phyloP scores from a whole-genome alignment of 495 filamentous ascomycete genomes.

The Xylaria bambusicola region DNA sequence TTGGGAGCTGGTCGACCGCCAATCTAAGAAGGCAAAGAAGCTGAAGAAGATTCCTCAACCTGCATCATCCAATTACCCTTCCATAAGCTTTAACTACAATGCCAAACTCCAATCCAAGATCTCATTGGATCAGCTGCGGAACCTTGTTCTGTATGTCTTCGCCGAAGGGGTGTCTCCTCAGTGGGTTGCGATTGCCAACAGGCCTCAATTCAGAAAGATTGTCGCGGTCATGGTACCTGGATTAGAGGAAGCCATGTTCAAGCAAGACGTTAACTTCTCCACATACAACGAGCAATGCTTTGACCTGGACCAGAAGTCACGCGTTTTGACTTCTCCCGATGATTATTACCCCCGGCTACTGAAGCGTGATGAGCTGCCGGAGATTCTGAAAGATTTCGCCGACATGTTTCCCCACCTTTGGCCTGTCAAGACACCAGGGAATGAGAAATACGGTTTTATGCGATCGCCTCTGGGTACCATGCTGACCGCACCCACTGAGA shows the following conservation, averaged over 20 bases:
- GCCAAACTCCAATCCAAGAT: conserved; percentile 71
- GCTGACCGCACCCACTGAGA: conserved; percentile 65
- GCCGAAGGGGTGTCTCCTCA: conserved; percentile 81
- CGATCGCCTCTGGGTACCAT: conserved; percentile 82
- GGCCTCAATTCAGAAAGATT: conserved; percentile 73
- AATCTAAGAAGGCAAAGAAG: conserved; percentile 48
- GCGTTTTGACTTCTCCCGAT: conserved; percentile 51
- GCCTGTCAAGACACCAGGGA: conserved; percentile 84
- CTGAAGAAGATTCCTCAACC: conserved; percentile 58
- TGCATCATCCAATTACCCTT: conserved; percentile 67
- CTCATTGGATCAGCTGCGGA: conserved; percentile 76
- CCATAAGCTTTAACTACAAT: conserved; percentile 66
- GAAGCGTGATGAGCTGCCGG: conserved; percentile 58
- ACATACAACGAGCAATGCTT: conserved; percentile 38
- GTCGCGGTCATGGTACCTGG: conserved; percentile 95
- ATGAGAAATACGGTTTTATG: conserved; percentile 74
- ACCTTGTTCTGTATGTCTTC: conserved; percentile 82
- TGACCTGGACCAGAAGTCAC: conserved; percentile 31
- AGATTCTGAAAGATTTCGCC: conserved; percentile 67
- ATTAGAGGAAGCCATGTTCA: conserved; percentile 86
- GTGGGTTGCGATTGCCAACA: conserved; percentile 81
- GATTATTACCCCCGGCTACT: conserved; percentile 76
- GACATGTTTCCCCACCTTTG: conserved; percentile 84
- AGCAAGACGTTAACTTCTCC: conserved; percentile 60
- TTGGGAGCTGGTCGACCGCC: conserved; percentile 50